Base-by-base conservation (phyloP, 2,329 filamentous ascomycete genomes). In the Aurifilum marmelostoma region DNA sequence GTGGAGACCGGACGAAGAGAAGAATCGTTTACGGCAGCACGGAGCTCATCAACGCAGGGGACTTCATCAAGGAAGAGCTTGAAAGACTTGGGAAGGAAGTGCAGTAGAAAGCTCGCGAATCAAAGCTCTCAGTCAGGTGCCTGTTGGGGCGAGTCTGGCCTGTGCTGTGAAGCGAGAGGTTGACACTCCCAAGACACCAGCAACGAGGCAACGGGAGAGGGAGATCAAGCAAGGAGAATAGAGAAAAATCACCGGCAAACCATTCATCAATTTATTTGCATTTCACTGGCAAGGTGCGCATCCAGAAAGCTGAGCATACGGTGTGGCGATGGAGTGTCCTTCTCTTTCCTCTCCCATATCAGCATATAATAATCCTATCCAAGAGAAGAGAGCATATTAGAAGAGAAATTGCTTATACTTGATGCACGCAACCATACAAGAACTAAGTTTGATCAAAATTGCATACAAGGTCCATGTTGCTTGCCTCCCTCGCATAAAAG, bases 21-120 rank as follows among this genome's bases (percentile, higher is more conserved):
- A 87, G 94, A 72, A 92, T 99, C 12, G 92, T 98, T 1, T 99
- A 99, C 79, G 96, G 96, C 24, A 97, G 94, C 76, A 99, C 96
- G 18, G 95, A 93, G 78, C 83, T 93, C 77, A 82, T 92, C 71
- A 92, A 89, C 75, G 90, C 91, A 1, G 83, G 84, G 56, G 88
- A 91, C 75, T 90, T 93, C 74, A 87, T 91, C 69, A 82, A 80
- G 71, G 83, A 88, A 67, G 89, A 91, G 78, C 76, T 92, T 73
- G 87, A 89, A 76, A 85, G 84, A 73, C 76, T 92, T 69, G 89
- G 89, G 11, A 81, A 80, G 68, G 89, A 92, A 77, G 82, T 87
- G 32, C 66, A 71, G 41, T 69, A 65, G 56, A 21, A 37, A n/a
- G 8, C n/a, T 16, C 16, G 24, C 18, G 16, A 18, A 34, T 12